phyloP scores from a whole-genome alignment of 2,329 filamentous ascomycete genomes.

The Sphaerulina musiva region DNA sequence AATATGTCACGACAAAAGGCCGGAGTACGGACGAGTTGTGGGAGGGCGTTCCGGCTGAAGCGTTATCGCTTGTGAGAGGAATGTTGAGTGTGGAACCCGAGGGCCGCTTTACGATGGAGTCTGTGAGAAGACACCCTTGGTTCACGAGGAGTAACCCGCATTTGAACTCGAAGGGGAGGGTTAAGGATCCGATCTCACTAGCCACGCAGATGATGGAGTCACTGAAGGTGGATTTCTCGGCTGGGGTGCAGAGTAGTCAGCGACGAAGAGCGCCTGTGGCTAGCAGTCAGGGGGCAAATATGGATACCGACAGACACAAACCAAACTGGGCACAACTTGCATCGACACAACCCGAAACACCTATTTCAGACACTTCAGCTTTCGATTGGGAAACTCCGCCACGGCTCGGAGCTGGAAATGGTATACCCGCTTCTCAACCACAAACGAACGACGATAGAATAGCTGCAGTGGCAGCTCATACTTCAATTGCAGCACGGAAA shows the following conservation, averaged over 20 bases:
- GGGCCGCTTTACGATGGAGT: slow-evolving; percentile 75
- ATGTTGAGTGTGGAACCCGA: slow-evolving; percentile 79
- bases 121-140: slow-evolving; percentile 89
- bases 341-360: slow-evolving; percentile 79
- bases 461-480: slow-evolving; percentile 24
- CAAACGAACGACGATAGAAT: slow-evolving; percentile 25
- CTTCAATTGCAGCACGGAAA: slow-evolving; percentile 22
- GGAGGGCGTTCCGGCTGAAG: slow-evolving; percentile 66
- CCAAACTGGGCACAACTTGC: slow-evolving; percentile 45
- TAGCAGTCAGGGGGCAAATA: slow-evolving; percentile 43
- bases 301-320: slow-evolving; percentile 58
- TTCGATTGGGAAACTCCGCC: slow-evolving; percentile 84
- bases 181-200: slow-evolving; percentile 71
- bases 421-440: slow-evolving; percentile 37
- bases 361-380: slow-evolving; percentile 56
- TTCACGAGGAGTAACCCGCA: slow-evolving; percentile 77
- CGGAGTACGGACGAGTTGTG: slow-evolving; percentile 76
- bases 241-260: slow-evolving; percentile 53
- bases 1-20: slow-evolving; percentile 75
- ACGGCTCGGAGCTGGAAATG: slow-evolving; percentile 45
- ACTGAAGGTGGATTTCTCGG: slow-evolving; percentile 78
- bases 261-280: neutral
- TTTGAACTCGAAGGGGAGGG: slow-evolving; percentile 64
- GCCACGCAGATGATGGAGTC: slow-evolving; percentile 94
- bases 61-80: slow-evolving; percentile 75